phyloP scores from a whole-genome alignment of 306 rosid genomes.

The Trifolium dubium region DNA sequence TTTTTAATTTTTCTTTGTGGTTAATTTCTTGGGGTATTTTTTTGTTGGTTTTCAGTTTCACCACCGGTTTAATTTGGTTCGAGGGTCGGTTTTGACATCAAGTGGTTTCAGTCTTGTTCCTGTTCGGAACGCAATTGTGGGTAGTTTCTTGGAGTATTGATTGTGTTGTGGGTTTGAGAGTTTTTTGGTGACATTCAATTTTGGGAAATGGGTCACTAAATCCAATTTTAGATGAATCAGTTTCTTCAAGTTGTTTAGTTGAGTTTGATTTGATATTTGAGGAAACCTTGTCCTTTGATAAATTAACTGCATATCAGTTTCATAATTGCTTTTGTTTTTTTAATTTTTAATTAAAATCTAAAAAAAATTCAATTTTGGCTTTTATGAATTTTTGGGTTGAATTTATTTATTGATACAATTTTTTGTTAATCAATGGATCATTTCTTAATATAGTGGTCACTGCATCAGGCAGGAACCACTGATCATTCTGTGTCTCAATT shows the following conservation, averaged over 20 bases:
- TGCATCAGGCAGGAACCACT: constrained; percentile 78
- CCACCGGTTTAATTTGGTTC: too few relatives aligned
- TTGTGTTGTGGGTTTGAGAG: constrained; percentile 17
- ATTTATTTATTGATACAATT: constrained; percentile 29
- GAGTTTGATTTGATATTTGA: constrained; percentile 47
- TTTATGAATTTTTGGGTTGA: constrained; percentile 44
- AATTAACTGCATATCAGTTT: constrained; percentile 34
- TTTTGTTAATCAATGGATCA: constrained; percentile 47
- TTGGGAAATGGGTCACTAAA: constrained; percentile 37
- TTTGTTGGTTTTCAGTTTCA: too few relatives aligned
- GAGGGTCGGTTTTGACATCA: too few relatives aligned
- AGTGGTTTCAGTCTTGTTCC: too few relatives aligned
- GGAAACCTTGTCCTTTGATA: constrained; percentile 38
- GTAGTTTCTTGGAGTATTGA: too few relatives aligned
- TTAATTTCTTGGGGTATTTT: constrained; percentile 31
- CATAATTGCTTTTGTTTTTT: constrained; percentile 29
- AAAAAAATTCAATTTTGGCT: background rate
- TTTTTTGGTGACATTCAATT: constrained; percentile 40
- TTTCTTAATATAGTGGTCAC: constrained; percentile 66
- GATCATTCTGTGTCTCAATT: constrained; percentile 43
- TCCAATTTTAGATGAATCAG: background rate
- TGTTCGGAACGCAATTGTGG: too few relatives aligned
- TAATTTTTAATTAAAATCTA: background rate
- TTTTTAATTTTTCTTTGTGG: background rate
- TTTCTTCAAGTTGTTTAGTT: constrained; percentile 38